Evolutionary conservation across 2,329 filamentous ascomycete species (phyloP).

Genomic region (Claviceps sp.): DNA sequence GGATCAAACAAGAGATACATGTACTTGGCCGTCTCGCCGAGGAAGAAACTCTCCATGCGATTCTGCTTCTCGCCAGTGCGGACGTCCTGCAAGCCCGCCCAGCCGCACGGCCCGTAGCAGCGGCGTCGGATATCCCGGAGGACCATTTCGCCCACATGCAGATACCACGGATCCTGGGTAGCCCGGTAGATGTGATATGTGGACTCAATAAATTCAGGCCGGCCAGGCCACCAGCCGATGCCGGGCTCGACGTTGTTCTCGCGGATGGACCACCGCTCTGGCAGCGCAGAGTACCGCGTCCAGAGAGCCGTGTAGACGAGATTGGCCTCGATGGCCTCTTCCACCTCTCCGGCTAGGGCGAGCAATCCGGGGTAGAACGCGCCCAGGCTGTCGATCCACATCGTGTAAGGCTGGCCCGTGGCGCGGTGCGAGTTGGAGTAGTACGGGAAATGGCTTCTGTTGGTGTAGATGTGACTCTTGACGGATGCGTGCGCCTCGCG

Average conservation of each 20-base stretch:
- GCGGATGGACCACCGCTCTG: slow-evolving; percentile 83
- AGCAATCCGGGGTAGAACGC: slow-evolving; percentile 91
- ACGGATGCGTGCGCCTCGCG: slow-evolving; percentile 75
- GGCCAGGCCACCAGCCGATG: slow-evolving; percentile 86
- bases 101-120: slow-evolving; percentile 85
- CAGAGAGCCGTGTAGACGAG: slow-evolving; percentile 85
- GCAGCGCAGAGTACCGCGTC: slow-evolving; percentile 87
- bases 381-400: slow-evolving; percentile 92
- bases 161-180: slow-evolving; percentile 89
- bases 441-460: slow-evolving; percentile 66
- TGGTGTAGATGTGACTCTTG: slow-evolving; percentile 80
- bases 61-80: slow-evolving; percentile 75
- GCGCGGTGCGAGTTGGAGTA: slow-evolving; percentile 82
- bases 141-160: slow-evolving; percentile 93
- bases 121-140: slow-evolving; percentile 74
- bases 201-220: slow-evolving; percentile 93
- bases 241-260: slow-evolving; percentile 76
- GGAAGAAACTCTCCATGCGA: slow-evolving; percentile 97
- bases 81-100: slow-evolving; percentile 79
- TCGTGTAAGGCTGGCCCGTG: slow-evolving; percentile 76
- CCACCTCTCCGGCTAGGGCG: slow-evolving; percentile 72
- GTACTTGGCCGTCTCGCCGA: slow-evolving; percentile 94
- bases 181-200: slow-evolving; percentile 93
- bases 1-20: slow-evolving; percentile 82
- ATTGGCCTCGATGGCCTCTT: slow-evolving; percentile 83